phyloP scores from a whole-genome alignment of 2,329 filamentous ascomycete genomes.

The Aschersonia sp. region DNA sequence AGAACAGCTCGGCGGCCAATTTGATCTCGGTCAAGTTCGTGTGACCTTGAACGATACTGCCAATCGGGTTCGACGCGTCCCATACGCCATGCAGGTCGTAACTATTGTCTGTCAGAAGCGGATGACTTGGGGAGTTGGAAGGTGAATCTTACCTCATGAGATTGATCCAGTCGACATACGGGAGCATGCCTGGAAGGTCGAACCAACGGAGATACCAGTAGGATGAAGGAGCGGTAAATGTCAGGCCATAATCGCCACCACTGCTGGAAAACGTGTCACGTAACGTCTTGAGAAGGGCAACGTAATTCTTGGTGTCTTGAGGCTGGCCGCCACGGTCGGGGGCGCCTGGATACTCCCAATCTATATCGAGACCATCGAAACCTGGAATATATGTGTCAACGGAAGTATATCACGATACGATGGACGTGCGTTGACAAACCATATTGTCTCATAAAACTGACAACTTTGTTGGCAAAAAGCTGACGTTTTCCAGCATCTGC shows the following conservation, averaged over 20 bases:
- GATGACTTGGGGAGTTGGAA: background rate
- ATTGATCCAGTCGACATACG: constrained; percentile 22
- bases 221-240: constrained; percentile 10
- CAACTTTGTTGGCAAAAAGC: constrained; percentile 20
- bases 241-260: constrained; percentile 7
- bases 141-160: constrained; percentile 7
- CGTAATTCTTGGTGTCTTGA: constrained; percentile 11
- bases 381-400: constrained; percentile 14
- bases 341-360: constrained; percentile 19
- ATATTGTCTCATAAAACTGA: constrained; percentile 18
- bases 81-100: constrained; percentile 29
- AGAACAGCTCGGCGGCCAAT: constrained; percentile 22
- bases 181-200: constrained; percentile 7
- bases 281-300: constrained; percentile 9
- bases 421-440: too few relatives aligned
- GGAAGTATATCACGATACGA: too few relatives aligned
- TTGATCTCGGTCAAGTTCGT: constrained; percentile 29
- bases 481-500: constrained; percentile 3
- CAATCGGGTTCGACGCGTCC: constrained; percentile 18
- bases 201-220: constrained; percentile 17
- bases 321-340: constrained; percentile 8
- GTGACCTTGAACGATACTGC: constrained; percentile 15
- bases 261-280: constrained; percentile 2
- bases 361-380: constrained; percentile 18
- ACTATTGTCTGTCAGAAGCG: constrained; percentile 11